A percentile compares a stretch with the other conserved stretches of the same genome.
Evolutionary conservation across 306 rosid genomes (phyloP).

Genomic region (Elaeagnus macrophylla): DNA sequence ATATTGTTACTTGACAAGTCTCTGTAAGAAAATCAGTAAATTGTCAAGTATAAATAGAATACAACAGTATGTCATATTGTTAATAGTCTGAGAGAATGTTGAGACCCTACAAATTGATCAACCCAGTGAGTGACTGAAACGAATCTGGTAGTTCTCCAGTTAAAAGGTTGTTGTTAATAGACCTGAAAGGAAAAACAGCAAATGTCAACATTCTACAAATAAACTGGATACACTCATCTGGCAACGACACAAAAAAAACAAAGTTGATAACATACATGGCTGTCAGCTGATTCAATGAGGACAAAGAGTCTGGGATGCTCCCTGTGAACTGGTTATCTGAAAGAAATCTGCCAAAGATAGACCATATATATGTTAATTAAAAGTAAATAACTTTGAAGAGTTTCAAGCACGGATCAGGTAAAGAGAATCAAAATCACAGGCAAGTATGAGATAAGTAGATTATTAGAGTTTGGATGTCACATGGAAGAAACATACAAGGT

Average conservation of each 20-base stretch:
- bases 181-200: slow-evolving; percentile 48
- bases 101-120: slow-evolving; percentile 72
- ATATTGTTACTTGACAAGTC: slow-evolving; percentile 77
- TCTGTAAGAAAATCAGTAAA: slow-evolving; percentile 36
- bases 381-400: not conserved
- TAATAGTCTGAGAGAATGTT: slow-evolving; percentile 10
- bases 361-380: slow-evolving; percentile 16
- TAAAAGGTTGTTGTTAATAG: slow-evolving; percentile 60
- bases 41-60: slow-evolving; percentile 13
- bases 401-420: slow-evolving; percentile 10
- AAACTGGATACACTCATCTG: slow-evolving; percentile 11
- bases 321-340: slow-evolving; percentile 75
- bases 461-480: not conserved
- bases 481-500: slow-evolving; percentile 47
- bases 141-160: slow-evolving; percentile 79
- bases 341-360: slow-evolving; percentile 69
- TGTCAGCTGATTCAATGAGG: slow-evolving; percentile 46
- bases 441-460: slow-evolving; percentile 13
- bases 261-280: slow-evolving; percentile 46
- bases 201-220: slow-evolving; percentile 16
- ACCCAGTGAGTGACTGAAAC: slow-evolving; percentile 38
- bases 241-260: slow-evolving; percentile 1
- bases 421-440: not conserved
- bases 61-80: slow-evolving; percentile 6
- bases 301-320: slow-evolving; percentile 63